A percentile compares a stretch with the other conserved stretches of the same genome.
Evolutionary conservation across 495 filamentous ascomycete species (phyloP).

Genomic region (Cryomyces minteri): DNA sequence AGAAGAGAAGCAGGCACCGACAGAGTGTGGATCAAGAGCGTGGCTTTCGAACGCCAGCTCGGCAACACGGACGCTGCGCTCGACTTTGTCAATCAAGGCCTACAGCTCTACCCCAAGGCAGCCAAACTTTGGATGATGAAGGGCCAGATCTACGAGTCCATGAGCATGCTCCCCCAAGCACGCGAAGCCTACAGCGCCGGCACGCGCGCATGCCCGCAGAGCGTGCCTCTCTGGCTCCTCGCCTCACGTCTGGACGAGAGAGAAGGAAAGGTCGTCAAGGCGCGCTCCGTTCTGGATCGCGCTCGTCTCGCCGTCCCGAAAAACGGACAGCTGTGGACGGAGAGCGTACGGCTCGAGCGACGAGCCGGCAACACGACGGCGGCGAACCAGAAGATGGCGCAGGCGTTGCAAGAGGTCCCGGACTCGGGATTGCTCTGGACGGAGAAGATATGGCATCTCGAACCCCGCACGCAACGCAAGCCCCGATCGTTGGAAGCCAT

Average conservation of each 20-base stretch:
- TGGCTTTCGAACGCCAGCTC: slow-evolving; percentile 74
- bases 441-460: slow-evolving; percentile 88
- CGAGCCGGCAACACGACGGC: slow-evolving; percentile 69
- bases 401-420: slow-evolving; percentile 79
- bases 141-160: slow-evolving; percentile 83
- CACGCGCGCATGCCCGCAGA: slow-evolving; percentile 67
- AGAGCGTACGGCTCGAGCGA: slow-evolving; percentile 80
- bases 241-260: slow-evolving; percentile 77
- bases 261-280: slow-evolving; percentile 68
- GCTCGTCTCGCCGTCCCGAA: slow-evolving; percentile 76
- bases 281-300: slow-evolving; percentile 78
- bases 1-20: slow-evolving; percentile 79
- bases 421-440: slow-evolving; percentile 79
- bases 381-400: slow-evolving; percentile 80
- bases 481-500: slow-evolving; percentile 82
- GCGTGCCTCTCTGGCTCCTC: slow-evolving; percentile 76
- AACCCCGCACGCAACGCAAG: slow-evolving; percentile 78
- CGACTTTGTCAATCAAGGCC: slow-evolving; percentile 68
- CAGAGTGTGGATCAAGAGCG: slow-evolving; percentile 90
- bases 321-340: slow-evolving; percentile 68
- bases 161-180: slow-evolving; percentile 60
- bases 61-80: slow-evolving; percentile 63
- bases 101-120: slow-evolving; percentile 71
- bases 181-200: slow-evolving; percentile 83
- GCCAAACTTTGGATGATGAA: slow-evolving; percentile 98